Conservation (phyloP, 2,329 filamentous ascomycete species). For the Venturia oleaginea region DNA sequence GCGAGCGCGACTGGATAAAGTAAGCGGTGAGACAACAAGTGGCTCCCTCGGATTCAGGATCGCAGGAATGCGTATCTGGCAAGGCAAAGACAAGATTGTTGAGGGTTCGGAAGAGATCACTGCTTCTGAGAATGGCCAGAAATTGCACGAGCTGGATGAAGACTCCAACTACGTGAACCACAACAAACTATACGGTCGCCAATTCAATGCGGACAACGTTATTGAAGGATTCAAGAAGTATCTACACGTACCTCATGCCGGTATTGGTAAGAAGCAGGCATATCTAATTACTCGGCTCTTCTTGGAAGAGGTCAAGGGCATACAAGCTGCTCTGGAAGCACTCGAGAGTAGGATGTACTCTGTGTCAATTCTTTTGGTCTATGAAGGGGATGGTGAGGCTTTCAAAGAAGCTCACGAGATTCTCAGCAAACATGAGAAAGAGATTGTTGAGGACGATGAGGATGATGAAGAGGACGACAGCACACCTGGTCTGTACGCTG, state of each 20-base stretch:
- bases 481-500: slow-evolving; percentile 58
- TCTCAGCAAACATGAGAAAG: slow-evolving; percentile 31
- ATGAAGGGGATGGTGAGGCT: slow-evolving; percentile 52
- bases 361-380: slow-evolving; percentile 55
- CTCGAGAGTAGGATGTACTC: slow-evolving; percentile 62
- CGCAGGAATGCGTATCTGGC: slow-evolving; percentile 55
- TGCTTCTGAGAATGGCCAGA: slow-evolving; percentile 24
- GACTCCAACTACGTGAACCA: slow-evolving; percentile 49
- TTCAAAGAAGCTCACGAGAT: slow-evolving; percentile 36
- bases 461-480: slow-evolving; percentile 44
- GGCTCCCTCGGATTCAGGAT: slow-evolving; percentile 53
- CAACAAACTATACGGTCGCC: slow-evolving; percentile 57
- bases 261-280: slow-evolving; percentile 34
- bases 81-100: slow-evolving; percentile 20
- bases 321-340: slow-evolving; percentile 47
- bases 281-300: slow-evolving; percentile 38
- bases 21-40: slow-evolving; percentile 50
- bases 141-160: slow-evolving; percentile 27
- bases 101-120: slow-evolving; percentile 11
- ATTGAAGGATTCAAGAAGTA: slow-evolving; percentile 50
- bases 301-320: slow-evolving; percentile 41
- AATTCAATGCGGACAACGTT: slow-evolving; percentile 47
- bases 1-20: slow-evolving; percentile 48
- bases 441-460: slow-evolving; percentile 34
- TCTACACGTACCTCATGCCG: slow-evolving; percentile 33